Base-by-base conservation (phyloP, 768 basidiomycete species). In the Suillus placidus region DNA sequence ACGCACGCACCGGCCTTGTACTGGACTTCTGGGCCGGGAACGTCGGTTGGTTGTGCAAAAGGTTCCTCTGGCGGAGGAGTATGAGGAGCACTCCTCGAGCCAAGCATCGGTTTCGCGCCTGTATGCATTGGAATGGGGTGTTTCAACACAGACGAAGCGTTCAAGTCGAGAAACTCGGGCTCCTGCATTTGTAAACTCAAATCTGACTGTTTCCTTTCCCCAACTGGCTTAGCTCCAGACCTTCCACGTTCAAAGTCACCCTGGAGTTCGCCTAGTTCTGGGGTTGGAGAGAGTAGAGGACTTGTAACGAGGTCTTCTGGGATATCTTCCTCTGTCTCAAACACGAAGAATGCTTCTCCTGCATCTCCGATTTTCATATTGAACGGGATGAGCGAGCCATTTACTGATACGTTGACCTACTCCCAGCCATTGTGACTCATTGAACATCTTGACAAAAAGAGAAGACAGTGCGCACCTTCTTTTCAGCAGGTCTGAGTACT, bases 281-380 rank as follows among this genome's bases (percentile, higher is more conserved):
- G 79, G 3, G 88, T 89, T 10, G 91, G 87, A 67, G 88, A 82
- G 16, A 97, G 86, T 30, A 99, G 80, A 32, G 97, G 97, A 78
- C 92, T 94, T 0, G 97, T 99, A 68, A 95, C 91, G 67, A 99
- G 87, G 74, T 95, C 93, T 56, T 87, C 91, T 4, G 97, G 97
- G 37, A 99, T 89, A 65, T 98, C 95, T 45, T 90, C 93, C 47
- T 96, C 93, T 0, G 97, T 98, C 78, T 99, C 97, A 70, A 99
- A 94, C 47, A 99, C 92, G 73, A 99, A 99, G 83, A 99, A 99
- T 0, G 96, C 97, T 79, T 99, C 97, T 6, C 97, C 97, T 1
- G 97, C 95, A 65, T 99, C 97, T 47, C 95, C 96, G 67, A 99
- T 95, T 83, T 99, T 99, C 97, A 99, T 99, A 77, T 85, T 85